Evolutionary conservation across 1,284 basidiomycete species (phyloP).

Genomic region (Polyporus tsugae): DNA sequence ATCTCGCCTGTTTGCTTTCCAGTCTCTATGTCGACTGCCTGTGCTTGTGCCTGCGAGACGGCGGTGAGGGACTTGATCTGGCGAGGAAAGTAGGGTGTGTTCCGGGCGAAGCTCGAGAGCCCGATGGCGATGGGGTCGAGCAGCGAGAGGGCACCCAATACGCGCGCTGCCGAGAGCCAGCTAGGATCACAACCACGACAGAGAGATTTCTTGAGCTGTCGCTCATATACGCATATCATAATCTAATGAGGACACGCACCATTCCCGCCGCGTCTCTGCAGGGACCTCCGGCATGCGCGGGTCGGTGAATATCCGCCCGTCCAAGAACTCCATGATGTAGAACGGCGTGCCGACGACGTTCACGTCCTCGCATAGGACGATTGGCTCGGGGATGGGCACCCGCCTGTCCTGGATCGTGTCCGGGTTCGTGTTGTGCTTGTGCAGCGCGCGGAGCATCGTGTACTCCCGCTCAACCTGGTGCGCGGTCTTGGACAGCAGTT

Average conservation of each 20-base stretch:
- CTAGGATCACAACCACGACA: slow-evolving; percentile 46
- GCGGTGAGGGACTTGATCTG: slow-evolving; percentile 88
- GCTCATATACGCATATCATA: background rate
- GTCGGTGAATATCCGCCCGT: slow-evolving; percentile 94
- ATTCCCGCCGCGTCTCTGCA: slow-evolving; percentile 70
- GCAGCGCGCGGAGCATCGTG: slow-evolving; percentile 79
- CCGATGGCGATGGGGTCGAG: slow-evolving; percentile 77
- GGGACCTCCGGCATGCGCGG: slow-evolving; percentile 76
- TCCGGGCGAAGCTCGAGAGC: slow-evolving; percentile 82
- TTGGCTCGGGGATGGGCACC: slow-evolving; percentile 90
- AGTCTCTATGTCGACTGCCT: slow-evolving; percentile 70
- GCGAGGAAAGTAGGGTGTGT: slow-evolving; percentile 87
- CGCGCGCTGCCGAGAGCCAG: slow-evolving; percentile 80
- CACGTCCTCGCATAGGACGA: slow-evolving; percentile 83
- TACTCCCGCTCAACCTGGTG: slow-evolving; percentile 96
- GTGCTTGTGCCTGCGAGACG: slow-evolving; percentile 79
- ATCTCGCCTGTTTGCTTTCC: slow-evolving; percentile 69
- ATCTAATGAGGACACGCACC: slow-evolving; percentile 54
- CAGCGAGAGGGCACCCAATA: slow-evolving; percentile 79
- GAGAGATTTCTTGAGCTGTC: background rate
- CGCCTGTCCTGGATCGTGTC: slow-evolving; percentile 56
- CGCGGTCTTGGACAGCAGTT: slow-evolving; percentile 87
- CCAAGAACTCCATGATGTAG: slow-evolving; percentile 95
- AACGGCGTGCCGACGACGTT: slow-evolving; percentile 88
- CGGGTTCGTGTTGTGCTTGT: slow-evolving; percentile 72